These are phyloP conservation scores for Chlamydomonas reinhardtii DNA, from an alignment of 163 green algal genomes.

Conservation along the genomic window DNA sequence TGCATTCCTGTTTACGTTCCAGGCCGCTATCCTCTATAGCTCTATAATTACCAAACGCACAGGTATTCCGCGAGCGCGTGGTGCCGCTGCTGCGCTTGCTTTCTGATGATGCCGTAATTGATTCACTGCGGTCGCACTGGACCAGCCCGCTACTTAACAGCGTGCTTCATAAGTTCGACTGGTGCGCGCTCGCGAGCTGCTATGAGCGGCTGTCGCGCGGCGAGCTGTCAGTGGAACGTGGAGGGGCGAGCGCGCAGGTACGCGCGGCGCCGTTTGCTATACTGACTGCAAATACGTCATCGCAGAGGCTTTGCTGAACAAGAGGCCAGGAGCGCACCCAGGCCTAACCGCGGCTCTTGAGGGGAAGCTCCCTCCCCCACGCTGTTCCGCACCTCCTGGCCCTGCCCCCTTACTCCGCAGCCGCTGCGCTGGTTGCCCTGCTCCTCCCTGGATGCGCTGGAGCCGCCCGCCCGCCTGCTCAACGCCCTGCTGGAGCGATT, in stretches of 20 bases:
- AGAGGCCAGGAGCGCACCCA: no score
- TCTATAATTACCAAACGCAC: neutral
- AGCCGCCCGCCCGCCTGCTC: slow-evolving; percentile 19
- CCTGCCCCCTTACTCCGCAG: neutral
- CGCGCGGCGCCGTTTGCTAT: neutral
- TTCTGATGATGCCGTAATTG: neutral
- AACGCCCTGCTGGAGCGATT: slow-evolving; percentile 29
- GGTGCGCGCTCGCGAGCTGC: neutral
- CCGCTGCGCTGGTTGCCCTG: neutral
- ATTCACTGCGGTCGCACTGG: slow-evolving; percentile 23
- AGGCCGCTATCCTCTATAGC: no score
- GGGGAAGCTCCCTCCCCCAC: no score
- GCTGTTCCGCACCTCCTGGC: no score
- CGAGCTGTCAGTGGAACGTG: neutral
- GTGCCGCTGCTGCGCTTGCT: slow-evolving; percentile 30
- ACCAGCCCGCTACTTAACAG: slow-evolving; percentile 18
- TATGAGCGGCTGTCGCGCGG: slow-evolving; percentile 1
- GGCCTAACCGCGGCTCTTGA: no score
- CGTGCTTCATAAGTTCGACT: slow-evolving; percentile 17
- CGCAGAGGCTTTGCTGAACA: neutral
- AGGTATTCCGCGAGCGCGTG: slow-evolving; percentile 16
- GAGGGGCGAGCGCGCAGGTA: neutral
- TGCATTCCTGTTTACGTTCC: neutral
- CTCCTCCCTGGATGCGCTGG: slow-evolving; percentile 11
- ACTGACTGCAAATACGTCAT: no score